phyloP scores from a whole-genome alignment of 768 basidiomycete species.

The Termitomyces sp. region DNA sequence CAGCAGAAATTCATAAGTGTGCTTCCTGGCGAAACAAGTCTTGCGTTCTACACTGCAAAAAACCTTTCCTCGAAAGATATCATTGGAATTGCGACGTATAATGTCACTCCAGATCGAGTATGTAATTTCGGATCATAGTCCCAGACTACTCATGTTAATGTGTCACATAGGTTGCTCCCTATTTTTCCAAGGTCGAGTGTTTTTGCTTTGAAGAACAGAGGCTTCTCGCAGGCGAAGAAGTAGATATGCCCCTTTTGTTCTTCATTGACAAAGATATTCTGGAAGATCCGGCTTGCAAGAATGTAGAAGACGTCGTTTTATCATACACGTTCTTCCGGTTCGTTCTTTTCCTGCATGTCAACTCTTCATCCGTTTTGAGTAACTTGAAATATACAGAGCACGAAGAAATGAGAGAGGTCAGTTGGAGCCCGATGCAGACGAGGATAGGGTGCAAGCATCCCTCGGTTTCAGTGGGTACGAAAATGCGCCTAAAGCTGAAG shows the following conservation, averaged over 20 bases:
- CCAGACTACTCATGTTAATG: not conserved
- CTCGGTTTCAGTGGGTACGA: conserved; percentile 72
- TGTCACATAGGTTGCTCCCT: conserved; percentile 78
- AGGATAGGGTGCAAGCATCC: conserved; percentile 76
- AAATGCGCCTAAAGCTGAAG: conserved; percentile 40
- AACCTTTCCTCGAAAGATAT: conserved; percentile 84
- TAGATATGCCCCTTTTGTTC: conserved; percentile 97
- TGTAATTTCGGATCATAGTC: conserved; percentile 18
- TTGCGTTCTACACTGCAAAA: conserved; percentile 95
- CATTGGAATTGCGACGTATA: conserved; percentile 98
- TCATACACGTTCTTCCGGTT: conserved; percentile 99
- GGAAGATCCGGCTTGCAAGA: conserved; percentile 86
- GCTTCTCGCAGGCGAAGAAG: conserved; percentile 90
- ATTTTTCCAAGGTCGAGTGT: conserved; percentile 99
- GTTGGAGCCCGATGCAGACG: conserved; percentile 85
- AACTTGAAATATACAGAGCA: conserved; percentile 50
- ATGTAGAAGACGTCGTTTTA: conserved; percentile 87
- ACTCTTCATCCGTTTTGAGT: not conserved
- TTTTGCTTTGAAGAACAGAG: conserved; percentile 99
- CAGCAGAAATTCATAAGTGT: conserved; percentile 89
- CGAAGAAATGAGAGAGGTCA: conserved; percentile 83
- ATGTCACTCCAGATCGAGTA: conserved; percentile 97
- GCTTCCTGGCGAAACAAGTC: conserved; percentile 90
- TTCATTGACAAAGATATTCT: conserved; percentile 98
- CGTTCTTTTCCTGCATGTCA: conserved; percentile 19